Evolutionary conservation across 306 rosid genomes (phyloP).

Genomic region (Carpinus fangiana): DNA sequence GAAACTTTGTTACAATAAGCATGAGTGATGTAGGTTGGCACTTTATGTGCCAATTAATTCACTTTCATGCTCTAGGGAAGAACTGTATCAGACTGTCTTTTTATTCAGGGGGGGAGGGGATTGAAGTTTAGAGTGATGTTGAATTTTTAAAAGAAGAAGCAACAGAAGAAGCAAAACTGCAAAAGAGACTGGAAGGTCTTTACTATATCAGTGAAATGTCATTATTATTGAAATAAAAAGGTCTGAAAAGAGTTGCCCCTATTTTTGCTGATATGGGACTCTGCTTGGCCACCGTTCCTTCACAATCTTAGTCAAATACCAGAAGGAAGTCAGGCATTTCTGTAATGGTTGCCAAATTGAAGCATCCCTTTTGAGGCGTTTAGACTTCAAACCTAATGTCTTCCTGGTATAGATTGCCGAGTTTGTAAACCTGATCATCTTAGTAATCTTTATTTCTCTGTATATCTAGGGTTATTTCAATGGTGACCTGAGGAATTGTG

Average conservation of each 20-base stretch:
- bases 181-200: neutral
- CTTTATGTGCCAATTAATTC: slow-evolving; percentile 7
- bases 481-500: slow-evolving; percentile 82
- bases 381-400: neutral
- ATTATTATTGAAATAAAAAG: slow-evolving; percentile 1
- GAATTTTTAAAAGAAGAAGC: slow-evolving; percentile 14
- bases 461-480: slow-evolving; percentile 64
- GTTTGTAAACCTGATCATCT: neutral
- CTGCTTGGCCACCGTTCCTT: neutral
- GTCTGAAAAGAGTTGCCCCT: slow-evolving; percentile 2
- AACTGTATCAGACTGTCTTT: neutral
- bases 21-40: slow-evolving; percentile 9
- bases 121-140: slow-evolving; percentile 11
- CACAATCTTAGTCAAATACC: slow-evolving; percentile 15
- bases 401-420: neutral
- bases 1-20: slow-evolving; percentile 1
- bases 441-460: slow-evolving; percentile 23
- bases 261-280: slow-evolving; percentile 13
- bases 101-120: neutral
- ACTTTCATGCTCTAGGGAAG: neutral
- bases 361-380: neutral
- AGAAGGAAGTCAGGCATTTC: neutral
- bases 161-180: slow-evolving; percentile 13
- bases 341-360: neutral
- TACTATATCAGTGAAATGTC: neutral